phyloP scores from a whole-genome alignment of 2,329 filamentous ascomycete genomes.

The Bipolaris victoriae region DNA sequence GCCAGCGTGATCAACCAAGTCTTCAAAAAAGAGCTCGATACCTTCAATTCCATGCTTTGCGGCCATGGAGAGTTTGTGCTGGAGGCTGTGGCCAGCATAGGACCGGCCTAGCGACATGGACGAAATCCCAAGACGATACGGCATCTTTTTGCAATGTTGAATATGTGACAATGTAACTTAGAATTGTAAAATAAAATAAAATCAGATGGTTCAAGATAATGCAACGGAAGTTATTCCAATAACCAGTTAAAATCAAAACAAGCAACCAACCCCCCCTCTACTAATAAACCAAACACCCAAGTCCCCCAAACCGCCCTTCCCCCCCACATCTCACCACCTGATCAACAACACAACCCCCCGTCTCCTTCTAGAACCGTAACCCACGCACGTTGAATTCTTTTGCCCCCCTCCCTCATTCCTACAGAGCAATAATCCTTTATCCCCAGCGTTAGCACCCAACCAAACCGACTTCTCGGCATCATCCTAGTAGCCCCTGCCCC shows the following conservation, averaged over 20 bases:
- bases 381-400: not conserved
- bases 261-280: not conserved
- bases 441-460: not conserved
- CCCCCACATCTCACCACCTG: not conserved
- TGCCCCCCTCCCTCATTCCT: not conserved
- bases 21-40: slow-evolving; percentile 80
- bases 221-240: no score
- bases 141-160: slow-evolving; percentile 41
- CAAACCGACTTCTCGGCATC: not conserved
- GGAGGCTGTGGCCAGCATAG: slow-evolving; percentile 68
- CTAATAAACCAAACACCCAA: not conserved
- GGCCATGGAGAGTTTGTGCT: slow-evolving; percentile 72
- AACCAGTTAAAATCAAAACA: no score
- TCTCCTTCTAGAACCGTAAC: not conserved
- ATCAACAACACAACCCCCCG: not conserved
- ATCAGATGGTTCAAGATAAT: no score
- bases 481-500: not conserved
- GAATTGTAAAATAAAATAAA: no score
- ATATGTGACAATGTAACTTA: not conserved
- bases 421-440: not conserved
- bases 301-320: not conserved
- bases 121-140: slow-evolving; percentile 70
- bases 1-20: slow-evolving; percentile 67
- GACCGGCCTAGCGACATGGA: slow-evolving; percentile 79
- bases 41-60: slow-evolving; percentile 68